A percentile compares a stretch with the other conserved stretches of the same genome.
Conservation (phyloP, 345 rosid genomes). For the Populus deltoides region DNA sequence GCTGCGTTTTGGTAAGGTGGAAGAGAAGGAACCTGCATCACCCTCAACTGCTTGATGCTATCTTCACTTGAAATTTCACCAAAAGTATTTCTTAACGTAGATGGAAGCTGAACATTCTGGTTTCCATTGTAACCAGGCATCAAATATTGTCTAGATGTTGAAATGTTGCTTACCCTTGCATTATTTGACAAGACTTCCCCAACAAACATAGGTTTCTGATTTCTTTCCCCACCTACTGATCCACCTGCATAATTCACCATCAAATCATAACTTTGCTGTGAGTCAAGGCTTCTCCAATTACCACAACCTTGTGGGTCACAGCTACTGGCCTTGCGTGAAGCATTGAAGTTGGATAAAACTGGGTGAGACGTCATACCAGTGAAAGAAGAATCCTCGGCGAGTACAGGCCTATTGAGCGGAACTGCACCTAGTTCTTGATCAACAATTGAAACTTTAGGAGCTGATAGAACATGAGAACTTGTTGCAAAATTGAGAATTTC, state of each 20-base stretch:
- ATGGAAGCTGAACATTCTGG: conserved; percentile 26
- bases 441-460: conserved; percentile 22
- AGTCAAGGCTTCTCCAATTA: conserved; percentile 29
- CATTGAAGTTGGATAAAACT: conserved; percentile 14
- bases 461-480: conserved; percentile 6
- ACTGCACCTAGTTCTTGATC: conserved; percentile 18
- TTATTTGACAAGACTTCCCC: conserved; percentile 44
- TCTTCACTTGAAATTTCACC: conserved; percentile 30
- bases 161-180: conserved; percentile 18
- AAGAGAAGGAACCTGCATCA: conserved; percentile 19
- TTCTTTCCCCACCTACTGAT: conserved; percentile 26
- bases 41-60: conserved; percentile 18
- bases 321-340: conserved; percentile 2
- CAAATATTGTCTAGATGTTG: conserved; percentile 21
- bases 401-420: not conserved
- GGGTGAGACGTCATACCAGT: conserved; percentile 17
- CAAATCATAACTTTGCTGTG: conserved; percentile 41
- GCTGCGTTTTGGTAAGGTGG: conserved; percentile 20
- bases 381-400: conserved; percentile 10
- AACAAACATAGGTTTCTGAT: conserved; percentile 32
- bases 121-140: conserved; percentile 20
- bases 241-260: conserved; percentile 41
- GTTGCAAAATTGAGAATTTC: conserved; percentile 23
- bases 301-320: conserved; percentile 32
- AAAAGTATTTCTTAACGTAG: conserved; percentile 20